Evolutionary conservation across 2,329 filamentous ascomycete species (phyloP).

Genomic region (Aspergillus floridensis): DNA sequence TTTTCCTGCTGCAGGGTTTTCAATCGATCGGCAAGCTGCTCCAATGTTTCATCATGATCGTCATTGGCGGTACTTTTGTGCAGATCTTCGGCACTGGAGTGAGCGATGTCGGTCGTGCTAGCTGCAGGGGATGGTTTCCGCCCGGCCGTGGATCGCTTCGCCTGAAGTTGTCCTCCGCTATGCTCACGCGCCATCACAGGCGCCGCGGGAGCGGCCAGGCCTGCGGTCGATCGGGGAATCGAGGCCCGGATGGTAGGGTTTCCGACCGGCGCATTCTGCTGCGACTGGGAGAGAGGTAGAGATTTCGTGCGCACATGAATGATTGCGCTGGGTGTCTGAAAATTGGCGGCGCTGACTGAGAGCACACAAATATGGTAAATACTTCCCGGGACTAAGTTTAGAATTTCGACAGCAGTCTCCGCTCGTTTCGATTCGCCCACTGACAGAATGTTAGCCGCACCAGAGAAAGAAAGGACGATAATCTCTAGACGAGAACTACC

Average conservation of each 20-base stretch:
- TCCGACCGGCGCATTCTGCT: conserved; percentile 34
- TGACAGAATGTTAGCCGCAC: conserved; percentile 35
- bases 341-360: conserved; percentile 85
- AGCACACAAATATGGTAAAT: conserved; percentile 94
- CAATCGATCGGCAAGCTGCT: conserved; percentile 76
- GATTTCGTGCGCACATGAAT: conserved; percentile 75
- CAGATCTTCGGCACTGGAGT: conserved; percentile 41
- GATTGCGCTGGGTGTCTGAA: conserved; percentile 82
- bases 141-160: conserved; percentile 67
- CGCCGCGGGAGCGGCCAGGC: conserved; percentile 60
- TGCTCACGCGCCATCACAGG: conserved; percentile 65
- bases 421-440: conserved; percentile 80
- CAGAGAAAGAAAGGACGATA: conserved; percentile 1
- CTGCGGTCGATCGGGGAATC: conserved; percentile 51
- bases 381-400: conserved; percentile 77
- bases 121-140: conserved; percentile 74
- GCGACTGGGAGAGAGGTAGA: conserved; percentile 41
- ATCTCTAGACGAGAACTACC: conserved; percentile 49
- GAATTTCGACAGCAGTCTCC: conserved; percentile 88
- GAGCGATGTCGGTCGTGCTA: conserved; percentile 39
- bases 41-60: conserved; percentile 65
- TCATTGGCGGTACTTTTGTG: conserved; percentile 41
- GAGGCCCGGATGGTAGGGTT: conserved; percentile 52
- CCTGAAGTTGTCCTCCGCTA: conserved; percentile 52
- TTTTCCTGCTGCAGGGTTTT: conserved; percentile 79